Percentiles rank a stretch among this genome's conserved stretches.
Evolutionary conservation across 2,329 filamentous ascomycete genomes (phyloP).

Genomic region (Zymoseptoria brevis): DNA sequence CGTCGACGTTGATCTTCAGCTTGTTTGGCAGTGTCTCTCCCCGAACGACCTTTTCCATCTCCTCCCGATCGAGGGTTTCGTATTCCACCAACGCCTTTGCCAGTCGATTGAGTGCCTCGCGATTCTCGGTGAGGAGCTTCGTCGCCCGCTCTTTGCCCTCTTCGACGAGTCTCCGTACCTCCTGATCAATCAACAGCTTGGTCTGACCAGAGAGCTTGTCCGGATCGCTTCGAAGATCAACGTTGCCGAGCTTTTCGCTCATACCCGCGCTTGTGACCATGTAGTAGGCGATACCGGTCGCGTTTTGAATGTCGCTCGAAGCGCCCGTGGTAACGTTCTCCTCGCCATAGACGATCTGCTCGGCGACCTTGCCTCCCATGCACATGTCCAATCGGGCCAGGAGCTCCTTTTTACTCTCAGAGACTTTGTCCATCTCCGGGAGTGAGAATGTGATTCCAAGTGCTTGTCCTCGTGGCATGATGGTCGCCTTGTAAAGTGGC

Average conservation of each 20-base stretch:
- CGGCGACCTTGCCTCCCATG: slow-evolving; percentile 80
- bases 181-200: slow-evolving; percentile 74
- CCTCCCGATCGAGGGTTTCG: slow-evolving; percentile 80
- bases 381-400: slow-evolving; percentile 69
- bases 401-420: slow-evolving; percentile 76
- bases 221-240: slow-evolving; percentile 79
- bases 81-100: slow-evolving; percentile 89
- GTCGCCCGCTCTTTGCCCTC: slow-evolving; percentile 69
- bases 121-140: slow-evolving; percentile 62
- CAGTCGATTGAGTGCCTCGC: slow-evolving; percentile 77
- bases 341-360: slow-evolving; percentile 85
- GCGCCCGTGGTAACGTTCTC: slow-evolving; percentile 88
- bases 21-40: slow-evolving; percentile 74
- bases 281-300: slow-evolving; percentile 72
- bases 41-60: slow-evolving; percentile 82
- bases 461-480: slow-evolving; percentile 80
- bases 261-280: slow-evolving; percentile 90
- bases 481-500: slow-evolving; percentile 92
- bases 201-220: slow-evolving; percentile 76
- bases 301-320: slow-evolving; percentile 69
- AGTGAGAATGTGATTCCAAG: slow-evolving; percentile 82
- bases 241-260: slow-evolving; percentile 78
- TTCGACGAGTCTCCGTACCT: slow-evolving; percentile 77
- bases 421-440: slow-evolving; percentile 88
- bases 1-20: slow-evolving; percentile 48